Percentiles rank a stretch among this genome's conserved stretches.
Evolutionary conservation across 1,284 basidiomycete genomes (phyloP).

Genomic region (Sparassis latifolia): DNA sequence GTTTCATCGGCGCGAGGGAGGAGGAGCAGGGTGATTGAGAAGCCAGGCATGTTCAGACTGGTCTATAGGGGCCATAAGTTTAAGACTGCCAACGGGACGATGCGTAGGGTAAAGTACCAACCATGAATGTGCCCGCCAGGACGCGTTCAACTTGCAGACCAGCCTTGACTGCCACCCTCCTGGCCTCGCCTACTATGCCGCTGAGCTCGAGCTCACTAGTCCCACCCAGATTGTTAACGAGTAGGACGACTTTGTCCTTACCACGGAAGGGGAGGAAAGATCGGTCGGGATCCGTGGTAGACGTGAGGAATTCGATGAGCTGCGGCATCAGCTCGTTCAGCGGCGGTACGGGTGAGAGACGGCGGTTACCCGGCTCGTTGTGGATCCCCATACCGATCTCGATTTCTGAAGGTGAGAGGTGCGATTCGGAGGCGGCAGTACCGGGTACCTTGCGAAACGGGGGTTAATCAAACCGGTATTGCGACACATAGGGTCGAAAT

Average conservation of each 20-base stretch:
- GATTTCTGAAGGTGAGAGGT: conserved; percentile 62
- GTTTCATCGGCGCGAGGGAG: conserved; percentile 49
- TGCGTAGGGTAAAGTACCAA: conserved; percentile 22
- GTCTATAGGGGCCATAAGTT: conserved; percentile 40
- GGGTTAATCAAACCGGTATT: too few relatives aligned
- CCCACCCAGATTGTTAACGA: conserved; percentile 82
- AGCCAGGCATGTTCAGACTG: conserved; percentile 92
- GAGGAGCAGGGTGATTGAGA: conserved; percentile 83
- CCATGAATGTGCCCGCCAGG: conserved; percentile 82
- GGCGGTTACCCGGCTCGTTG: conserved; percentile 81
- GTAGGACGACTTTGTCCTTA: conserved; percentile 59
- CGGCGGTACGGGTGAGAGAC: conserved; percentile 65
- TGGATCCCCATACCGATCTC: conserved; percentile 91
- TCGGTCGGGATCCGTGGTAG: conserved; percentile 76
- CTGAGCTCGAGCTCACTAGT: conserved; percentile 83
- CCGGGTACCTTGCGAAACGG: conserved; percentile 61
- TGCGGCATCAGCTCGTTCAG: conserved; percentile 65
- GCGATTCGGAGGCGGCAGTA: conserved; percentile 54
- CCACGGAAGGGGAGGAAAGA: conserved; percentile 77
- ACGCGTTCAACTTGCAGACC: conserved; percentile 59
- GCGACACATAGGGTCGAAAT: not conserved
- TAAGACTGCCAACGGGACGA: not conserved
- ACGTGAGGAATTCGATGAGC: conserved; percentile 69
- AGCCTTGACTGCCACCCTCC: conserved; percentile 45
- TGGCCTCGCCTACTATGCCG: conserved; percentile 60